A percentile compares a stretch with the other conserved stretches of the same genome.
phyloP scores from a whole-genome alignment of 2,329 filamentous ascomycete genomes.

The Fusarium sp. region DNA sequence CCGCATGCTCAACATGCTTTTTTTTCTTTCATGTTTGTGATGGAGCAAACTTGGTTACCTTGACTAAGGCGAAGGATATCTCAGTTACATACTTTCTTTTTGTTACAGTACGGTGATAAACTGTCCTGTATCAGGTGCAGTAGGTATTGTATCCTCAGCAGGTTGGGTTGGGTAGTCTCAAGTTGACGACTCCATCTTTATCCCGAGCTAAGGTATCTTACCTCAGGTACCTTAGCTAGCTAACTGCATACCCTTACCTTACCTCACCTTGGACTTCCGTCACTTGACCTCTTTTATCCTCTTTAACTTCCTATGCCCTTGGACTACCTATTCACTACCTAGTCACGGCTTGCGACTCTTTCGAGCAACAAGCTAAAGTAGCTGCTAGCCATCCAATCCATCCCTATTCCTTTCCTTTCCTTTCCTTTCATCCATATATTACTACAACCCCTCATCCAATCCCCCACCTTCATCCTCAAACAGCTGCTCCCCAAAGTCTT shows the following conservation, averaged over 20 bases:
- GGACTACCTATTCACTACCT: conserved; percentile 2
- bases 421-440: conserved; percentile 23
- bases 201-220: conserved; percentile 9
- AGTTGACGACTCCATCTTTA: conserved; percentile 1
- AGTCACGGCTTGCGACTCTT: conserved; percentile 10
- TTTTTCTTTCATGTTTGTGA: conserved; percentile 13
- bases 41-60: conserved; percentile 8
- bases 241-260: conserved; percentile 15
- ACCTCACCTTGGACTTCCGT: conserved; percentile 21
- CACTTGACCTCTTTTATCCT: conserved; percentile 20
- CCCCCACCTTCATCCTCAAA: conserved; percentile 22
- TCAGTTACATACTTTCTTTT: neutral
- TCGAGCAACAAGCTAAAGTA: conserved; percentile 9
- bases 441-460: conserved; percentile 35
- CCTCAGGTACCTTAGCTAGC: neutral
- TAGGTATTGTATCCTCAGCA: conserved; percentile 7
- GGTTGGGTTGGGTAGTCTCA: neutral
- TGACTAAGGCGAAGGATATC: conserved; percentile 1
- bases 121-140: neutral
- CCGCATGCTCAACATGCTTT: conserved; percentile 31
- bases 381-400: conserved; percentile 19
- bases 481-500: conserved; percentile 33
- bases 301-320: conserved; percentile 5
- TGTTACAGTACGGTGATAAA: conserved; percentile 1
- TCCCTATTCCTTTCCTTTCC: conserved; percentile 16